Evolutionary conservation across 495 filamentous ascomycete genomes (phyloP).

Genomic region (Poronia punctata): DNA sequence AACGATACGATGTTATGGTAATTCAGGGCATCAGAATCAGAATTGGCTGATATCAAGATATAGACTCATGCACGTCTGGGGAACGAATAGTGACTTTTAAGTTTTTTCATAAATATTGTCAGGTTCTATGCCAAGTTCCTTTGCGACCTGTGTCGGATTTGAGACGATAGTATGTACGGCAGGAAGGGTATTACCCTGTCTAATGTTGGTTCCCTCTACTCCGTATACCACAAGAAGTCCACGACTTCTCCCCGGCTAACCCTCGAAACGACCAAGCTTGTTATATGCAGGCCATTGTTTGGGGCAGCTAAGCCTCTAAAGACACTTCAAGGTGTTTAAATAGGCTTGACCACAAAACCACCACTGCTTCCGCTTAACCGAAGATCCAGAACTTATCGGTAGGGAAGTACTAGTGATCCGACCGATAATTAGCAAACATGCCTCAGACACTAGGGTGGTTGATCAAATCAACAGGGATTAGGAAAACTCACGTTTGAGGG

Average conservation of each 20-base stretch:
- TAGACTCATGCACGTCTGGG: background rate
- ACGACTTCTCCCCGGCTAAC: background rate
- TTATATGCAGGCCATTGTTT: no score
- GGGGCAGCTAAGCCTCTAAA: no score
- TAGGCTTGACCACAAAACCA: background rate
- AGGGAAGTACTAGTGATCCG: constrained; percentile 37
- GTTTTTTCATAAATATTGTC: no score
- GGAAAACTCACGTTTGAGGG: constrained; percentile 54
- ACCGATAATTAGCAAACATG: constrained; percentile 13
- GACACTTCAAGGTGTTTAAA: constrained; percentile 1
- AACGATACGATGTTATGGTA: no score
- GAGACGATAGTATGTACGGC: background rate
- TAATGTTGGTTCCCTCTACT: constrained; percentile 8
- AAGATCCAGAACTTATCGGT: constrained; percentile 48
- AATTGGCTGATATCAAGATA: background rate
- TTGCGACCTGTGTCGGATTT: background rate
- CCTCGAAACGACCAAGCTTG: no score
- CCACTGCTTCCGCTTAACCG: constrained; percentile 27
- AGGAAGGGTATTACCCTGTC: constrained; percentile 8
- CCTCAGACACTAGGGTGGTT: no score
- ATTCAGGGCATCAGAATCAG: background rate
- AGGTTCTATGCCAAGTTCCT: no score
- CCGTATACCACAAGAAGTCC: constrained; percentile 7
- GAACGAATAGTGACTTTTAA: background rate
- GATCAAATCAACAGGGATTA: no score